Percentiles rank a stretch among this genome's conserved stretches.
Evolutionary conservation across 2,329 filamentous ascomycete species (phyloP).

Genomic region (Aspergillus sp.): DNA sequence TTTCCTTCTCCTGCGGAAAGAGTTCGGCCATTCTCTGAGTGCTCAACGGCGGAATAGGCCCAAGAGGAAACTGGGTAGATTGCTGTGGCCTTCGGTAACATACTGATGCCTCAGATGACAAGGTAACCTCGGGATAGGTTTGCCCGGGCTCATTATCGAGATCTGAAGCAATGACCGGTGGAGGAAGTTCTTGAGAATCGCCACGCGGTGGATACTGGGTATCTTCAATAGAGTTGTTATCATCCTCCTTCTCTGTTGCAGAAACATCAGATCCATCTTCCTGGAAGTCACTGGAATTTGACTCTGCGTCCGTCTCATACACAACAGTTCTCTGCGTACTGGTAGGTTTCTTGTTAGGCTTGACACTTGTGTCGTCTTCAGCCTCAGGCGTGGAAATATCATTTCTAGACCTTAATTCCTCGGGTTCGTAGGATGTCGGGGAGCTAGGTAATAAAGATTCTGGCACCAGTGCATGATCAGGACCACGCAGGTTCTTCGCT

Average conservation of each 20-base stretch:
- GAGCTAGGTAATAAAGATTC: neutral
- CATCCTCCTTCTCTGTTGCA: conserved; percentile 2
- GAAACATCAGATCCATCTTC: conserved; percentile 11
- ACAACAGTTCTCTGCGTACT: conserved; percentile 26
- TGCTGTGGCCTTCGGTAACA: conserved; percentile 29
- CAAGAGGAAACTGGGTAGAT: conserved; percentile 30
- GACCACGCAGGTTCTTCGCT: conserved; percentile 5
- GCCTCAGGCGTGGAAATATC: neutral
- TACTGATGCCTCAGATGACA: conserved; percentile 30
- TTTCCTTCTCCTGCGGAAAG: conserved; percentile 26
- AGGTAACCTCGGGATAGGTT: conserved; percentile 16
- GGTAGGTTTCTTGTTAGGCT: neutral
- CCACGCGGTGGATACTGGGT: conserved; percentile 9
- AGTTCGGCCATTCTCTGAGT: conserved; percentile 32
- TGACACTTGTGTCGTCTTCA: neutral
- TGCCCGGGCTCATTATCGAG: conserved; percentile 17
- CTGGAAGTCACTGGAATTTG: conserved; percentile 25
- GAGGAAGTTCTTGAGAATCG: conserved; percentile 27
- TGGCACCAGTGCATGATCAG: neutral
- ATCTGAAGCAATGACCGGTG: conserved; percentile 12
- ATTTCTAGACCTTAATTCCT: neutral
- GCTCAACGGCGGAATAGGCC: conserved; percentile 27
- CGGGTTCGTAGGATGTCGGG: neutral
- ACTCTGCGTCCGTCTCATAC: conserved; percentile 37
- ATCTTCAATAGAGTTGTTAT: conserved; percentile 3